Conservation (phyloP, 1,284 basidiomycete species). For the Cutaneotrichosporon daszewskae region DNA sequence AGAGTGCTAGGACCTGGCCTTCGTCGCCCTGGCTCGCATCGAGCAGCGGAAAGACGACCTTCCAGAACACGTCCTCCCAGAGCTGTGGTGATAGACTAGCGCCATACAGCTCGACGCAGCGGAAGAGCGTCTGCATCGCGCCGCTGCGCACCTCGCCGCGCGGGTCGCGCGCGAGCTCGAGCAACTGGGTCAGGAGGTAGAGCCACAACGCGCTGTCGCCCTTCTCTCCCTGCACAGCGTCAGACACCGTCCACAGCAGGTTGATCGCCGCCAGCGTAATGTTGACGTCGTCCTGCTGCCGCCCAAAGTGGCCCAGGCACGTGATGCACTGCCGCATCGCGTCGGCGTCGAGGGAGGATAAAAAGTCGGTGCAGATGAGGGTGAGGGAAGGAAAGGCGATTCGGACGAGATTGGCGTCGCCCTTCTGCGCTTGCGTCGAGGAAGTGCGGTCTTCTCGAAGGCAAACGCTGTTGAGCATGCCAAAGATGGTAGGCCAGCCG, state of each 20-base stretch:
- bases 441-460: background rate
- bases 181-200: constrained; percentile 75
- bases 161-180: constrained; percentile 72
- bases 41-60: constrained; percentile 81
- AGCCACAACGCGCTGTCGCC: constrained; percentile 89
- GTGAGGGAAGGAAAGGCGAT: constrained; percentile 91
- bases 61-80: constrained; percentile 84
- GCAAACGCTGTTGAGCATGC: constrained; percentile 79
- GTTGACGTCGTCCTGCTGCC: constrained; percentile 83
- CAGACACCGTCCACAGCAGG: constrained; percentile 86
- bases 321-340: constrained; percentile 82
- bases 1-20: constrained; percentile 76
- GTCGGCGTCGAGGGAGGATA: constrained; percentile 70
- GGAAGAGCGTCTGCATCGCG: constrained; percentile 90
- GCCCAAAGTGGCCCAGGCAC: constrained; percentile 82
- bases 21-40: constrained; percentile 73
- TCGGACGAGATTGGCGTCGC: constrained; percentile 46
- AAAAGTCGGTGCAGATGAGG: constrained; percentile 81
- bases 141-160: constrained; percentile 84
- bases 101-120: constrained; percentile 89
- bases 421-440: constrained; percentile 14
- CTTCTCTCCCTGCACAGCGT: constrained; percentile 77
- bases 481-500: constrained; percentile 90
- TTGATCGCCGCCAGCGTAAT: constrained; percentile 89
- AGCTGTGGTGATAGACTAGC: constrained; percentile 67